Evolutionary conservation across 2,329 filamentous ascomycete genomes (phyloP), one percentile per base, ranked within the genome.

Genomic region (Capronia americana): DNA sequence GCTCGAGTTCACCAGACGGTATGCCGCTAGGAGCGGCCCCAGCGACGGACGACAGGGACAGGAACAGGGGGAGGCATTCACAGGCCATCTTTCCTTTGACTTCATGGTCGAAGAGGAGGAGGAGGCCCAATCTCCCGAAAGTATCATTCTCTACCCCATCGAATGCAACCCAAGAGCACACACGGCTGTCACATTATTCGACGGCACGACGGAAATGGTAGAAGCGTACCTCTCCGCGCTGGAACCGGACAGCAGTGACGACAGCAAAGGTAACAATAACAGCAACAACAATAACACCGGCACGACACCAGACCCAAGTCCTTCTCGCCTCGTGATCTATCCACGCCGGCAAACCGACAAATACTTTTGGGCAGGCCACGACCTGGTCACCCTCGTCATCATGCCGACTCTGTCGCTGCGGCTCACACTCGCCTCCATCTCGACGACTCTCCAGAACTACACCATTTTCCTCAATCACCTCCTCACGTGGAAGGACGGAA

Each of bases 1-100:
- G 85, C 81, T 89, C 0, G 78, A 78, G 1, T 91, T 92, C 71
- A 92, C 90, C 0, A 75, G 84, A 62, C 79, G 76, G 11, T 87
- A 90, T 62, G 86, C 86, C 0, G 74, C 75, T 2, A 81, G 81
- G 53, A 79, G 83, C 26, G 83, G 10, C 32, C 10, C 8, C 8
- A 10, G 30, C 10, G 30, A 10, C 1, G 8, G 3, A 2, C 10
- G 30, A 32, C 30, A 32, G 8, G 8, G 10, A 11, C 30, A 11
- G 30, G 30, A 6, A 4, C 2, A 4, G 28, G 28, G 28, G 8
- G 1, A 7, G 28, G 28, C 11, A 2, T 79, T 91, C 73, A 92
- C 89, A 0, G 91, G 91, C 0, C 91, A 93, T 74, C 75, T 93
- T 34, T 89, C 86, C 20, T 89, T 93, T 61, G 88, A 92, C 74